Evolutionary conservation across 768 basidiomycete genomes (phyloP).

Genomic region (Pulveroboletus frians): DNA sequence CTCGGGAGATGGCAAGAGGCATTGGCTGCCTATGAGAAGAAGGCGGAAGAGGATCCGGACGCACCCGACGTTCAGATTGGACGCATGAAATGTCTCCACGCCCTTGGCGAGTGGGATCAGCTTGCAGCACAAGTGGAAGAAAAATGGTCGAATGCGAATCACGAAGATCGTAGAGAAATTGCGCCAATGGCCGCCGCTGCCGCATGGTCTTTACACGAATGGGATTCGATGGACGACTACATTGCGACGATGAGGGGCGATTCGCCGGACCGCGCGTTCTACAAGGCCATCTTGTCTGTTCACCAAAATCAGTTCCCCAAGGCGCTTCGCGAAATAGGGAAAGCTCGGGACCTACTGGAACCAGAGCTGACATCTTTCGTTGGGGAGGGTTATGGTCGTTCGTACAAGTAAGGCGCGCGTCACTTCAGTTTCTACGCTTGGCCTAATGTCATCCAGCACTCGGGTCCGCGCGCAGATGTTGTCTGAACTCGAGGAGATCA

Average conservation of each 20-base stretch:
- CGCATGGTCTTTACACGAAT: constrained; percentile 93
- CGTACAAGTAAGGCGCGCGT: constrained; percentile 73
- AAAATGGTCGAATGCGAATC: constrained; percentile 76
- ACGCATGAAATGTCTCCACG: constrained; percentile 93
- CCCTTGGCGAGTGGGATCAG: constrained; percentile 96
- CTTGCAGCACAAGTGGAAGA: constrained; percentile 82
- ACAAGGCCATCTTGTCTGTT: constrained; percentile 90
- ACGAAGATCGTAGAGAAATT: constrained; percentile 84
- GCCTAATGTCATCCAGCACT: constrained; percentile 46
- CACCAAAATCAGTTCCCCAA: constrained; percentile 95
- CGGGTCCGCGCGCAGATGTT: constrained; percentile 99
- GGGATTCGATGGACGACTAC: constrained; percentile 98
- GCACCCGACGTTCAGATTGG: constrained; percentile 79
- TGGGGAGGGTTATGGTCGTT: constrained; percentile 94
- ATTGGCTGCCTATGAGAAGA: constrained; percentile 76
- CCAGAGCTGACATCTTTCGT: constrained; percentile 88
- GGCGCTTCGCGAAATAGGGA: constrained; percentile 83
- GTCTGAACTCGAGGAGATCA: constrained; percentile 96
- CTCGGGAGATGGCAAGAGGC: constrained; percentile 97
- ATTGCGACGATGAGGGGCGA: constrained; percentile 90
- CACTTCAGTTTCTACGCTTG: constrained; percentile 1
- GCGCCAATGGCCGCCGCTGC: constrained; percentile 97
- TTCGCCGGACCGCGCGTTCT: constrained; percentile 92
- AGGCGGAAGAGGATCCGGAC: constrained; percentile 67
- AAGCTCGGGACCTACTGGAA: constrained; percentile 88